Conservation (phyloP, 768 basidiomycete genomes). For the Kockovaella imperatae region DNA sequence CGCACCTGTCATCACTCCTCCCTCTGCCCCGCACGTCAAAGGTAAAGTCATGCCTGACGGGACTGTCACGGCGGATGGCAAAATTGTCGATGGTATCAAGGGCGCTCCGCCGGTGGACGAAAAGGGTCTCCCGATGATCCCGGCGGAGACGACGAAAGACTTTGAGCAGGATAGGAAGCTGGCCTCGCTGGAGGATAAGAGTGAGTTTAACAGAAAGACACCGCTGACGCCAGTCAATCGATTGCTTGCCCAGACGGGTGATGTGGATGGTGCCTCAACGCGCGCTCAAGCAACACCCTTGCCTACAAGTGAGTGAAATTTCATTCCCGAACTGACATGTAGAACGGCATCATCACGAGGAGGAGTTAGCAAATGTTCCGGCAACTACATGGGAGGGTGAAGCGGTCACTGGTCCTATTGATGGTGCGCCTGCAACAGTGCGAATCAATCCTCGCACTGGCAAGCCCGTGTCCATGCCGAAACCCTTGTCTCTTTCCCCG, state of each 20-base stretch:
- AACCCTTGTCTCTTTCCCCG: conserved; percentile 25
- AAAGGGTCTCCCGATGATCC: not conserved
- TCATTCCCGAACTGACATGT: no score
- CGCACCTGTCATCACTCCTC: conserved; percentile 13
- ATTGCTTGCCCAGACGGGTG: not conserved
- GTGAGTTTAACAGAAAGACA: conserved; percentile 15
- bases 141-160: conserved; percentile 23
- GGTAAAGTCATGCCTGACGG: conserved; percentile 35
- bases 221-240: not conserved
- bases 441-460: conserved; percentile 35
- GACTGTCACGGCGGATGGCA: conserved; percentile 33
- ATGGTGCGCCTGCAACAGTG: conserved; percentile 4
- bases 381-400: conserved; percentile 1
- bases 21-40: conserved; percentile 24
- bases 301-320: conserved; percentile 2
- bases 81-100: conserved; percentile 35
- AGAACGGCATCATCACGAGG: no score
- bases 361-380: conserved; percentile 15
- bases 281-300: not conserved
- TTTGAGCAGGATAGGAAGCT: conserved; percentile 39
- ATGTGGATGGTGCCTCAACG: not conserved
- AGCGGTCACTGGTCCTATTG: conserved; percentile 5
- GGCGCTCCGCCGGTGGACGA: conserved; percentile 16
- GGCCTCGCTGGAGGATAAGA: conserved; percentile 31
- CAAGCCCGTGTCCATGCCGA: conserved; percentile 24